Percentiles rank a stretch among this genome's conserved stretches.
These are phyloP conservation scores for Pelargonium cotyledonis DNA, from an alignment of 441 rosid genomes.

Conservation along the genomic window DNA sequence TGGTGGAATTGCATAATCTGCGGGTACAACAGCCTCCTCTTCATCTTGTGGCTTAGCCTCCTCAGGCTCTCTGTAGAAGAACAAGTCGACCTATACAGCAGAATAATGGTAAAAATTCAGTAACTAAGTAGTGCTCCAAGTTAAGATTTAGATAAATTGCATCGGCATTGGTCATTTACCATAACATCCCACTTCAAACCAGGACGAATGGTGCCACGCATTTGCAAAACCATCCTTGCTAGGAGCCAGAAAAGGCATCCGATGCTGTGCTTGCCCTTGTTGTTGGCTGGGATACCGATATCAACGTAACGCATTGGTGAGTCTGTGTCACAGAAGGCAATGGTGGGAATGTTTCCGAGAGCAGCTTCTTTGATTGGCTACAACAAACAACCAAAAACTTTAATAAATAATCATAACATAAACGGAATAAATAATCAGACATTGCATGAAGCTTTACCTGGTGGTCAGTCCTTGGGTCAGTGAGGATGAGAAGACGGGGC, in stretches of 20 bases:
- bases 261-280: constrained; percentile 95
- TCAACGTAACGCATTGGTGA: constrained; percentile 87
- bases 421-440: not conserved
- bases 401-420: not conserved
- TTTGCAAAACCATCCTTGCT: constrained; percentile 92
- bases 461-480: constrained; percentile 87
- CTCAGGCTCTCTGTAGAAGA: constrained; percentile 26
- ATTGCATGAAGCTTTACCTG: constrained; percentile 38
- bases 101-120: not conserved
- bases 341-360: constrained; percentile 88
- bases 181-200: constrained; percentile 90
- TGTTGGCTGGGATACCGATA: constrained; percentile 88
- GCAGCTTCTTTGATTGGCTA: constrained; percentile 97
- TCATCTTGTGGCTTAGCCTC: constrained; percentile 72
- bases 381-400: constrained; percentile 4
- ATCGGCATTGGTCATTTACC: constrained; percentile 32
- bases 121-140: not conserved
- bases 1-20: constrained; percentile 32
- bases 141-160: not conserved
- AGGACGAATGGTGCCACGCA: constrained; percentile 82
- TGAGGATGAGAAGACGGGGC: constrained; percentile 82
- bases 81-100: constrained; percentile 63
- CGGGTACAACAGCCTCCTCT: constrained; percentile 42
- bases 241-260: constrained; percentile 91
- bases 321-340: constrained; percentile 89